A percentile compares a stretch with the other conserved stretches of the same genome.
phyloP scores from a whole-genome alignment of 2,329 filamentous ascomycete species.

The Exophiala oligosperma region DNA sequence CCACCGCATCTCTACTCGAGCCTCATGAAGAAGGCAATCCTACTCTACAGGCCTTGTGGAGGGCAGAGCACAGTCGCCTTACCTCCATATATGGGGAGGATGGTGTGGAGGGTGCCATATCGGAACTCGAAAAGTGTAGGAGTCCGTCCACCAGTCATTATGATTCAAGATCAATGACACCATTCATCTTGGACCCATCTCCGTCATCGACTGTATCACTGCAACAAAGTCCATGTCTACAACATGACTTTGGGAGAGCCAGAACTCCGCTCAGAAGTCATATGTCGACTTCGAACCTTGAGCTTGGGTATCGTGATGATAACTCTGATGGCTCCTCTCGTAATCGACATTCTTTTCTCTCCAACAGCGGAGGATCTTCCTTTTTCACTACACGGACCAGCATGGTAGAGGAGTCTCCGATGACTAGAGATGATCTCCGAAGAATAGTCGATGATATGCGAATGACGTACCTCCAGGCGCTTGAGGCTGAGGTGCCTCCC shows the following conservation, averaged over 20 bases:
- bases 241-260: neutral
- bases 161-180: neutral
- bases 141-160: neutral
- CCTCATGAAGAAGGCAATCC: slow-evolving; percentile 23
- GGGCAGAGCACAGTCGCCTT: slow-evolving; percentile 28
- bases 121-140: slow-evolving; percentile 5
- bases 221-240: slow-evolving; percentile 2
- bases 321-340: slow-evolving; percentile 27
- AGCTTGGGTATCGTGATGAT: slow-evolving; percentile 19
- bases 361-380: slow-evolving; percentile 25
- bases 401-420: slow-evolving; percentile 21
- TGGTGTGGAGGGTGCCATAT: slow-evolving; percentile 13
- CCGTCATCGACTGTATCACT: slow-evolving; percentile 13
- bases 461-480: slow-evolving; percentile 28
- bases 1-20: slow-evolving; percentile 19
- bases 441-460: slow-evolving; percentile 31
- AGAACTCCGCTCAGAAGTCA: slow-evolving; percentile 1
- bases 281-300: slow-evolving; percentile 11
- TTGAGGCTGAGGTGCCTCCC: slow-evolving; percentile 24
- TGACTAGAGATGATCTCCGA: slow-evolving; percentile 28
- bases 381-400: slow-evolving; percentile 26
- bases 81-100: slow-evolving; percentile 26
- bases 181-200: neutral
- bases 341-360: slow-evolving; percentile 21
- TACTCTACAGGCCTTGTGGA: slow-evolving; percentile 29